Evolutionary conservation across 1,284 basidiomycete species (phyloP), one percentile per base, ranked within the genome.

Genomic region (Cryptococcus neoformans): DNA sequence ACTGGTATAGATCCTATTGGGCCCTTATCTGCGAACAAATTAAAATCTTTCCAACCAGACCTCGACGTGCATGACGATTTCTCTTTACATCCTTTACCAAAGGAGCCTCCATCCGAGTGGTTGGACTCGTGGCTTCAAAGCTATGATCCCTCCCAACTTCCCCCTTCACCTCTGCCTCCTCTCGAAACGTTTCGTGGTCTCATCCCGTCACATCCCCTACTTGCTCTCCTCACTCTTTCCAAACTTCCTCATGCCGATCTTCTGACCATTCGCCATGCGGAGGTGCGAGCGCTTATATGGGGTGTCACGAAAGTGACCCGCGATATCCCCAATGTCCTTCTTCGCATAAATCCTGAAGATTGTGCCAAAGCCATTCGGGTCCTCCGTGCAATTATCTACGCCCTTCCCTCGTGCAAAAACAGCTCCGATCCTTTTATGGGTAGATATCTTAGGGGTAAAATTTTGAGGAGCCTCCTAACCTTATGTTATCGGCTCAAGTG

Each of bases 231-330:
- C 7, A 61, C 56, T 14, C 52, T 69, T 9, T 48, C 45, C 37
- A 62, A 64, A 46, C 58, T 63, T 54, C 56, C 62, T 39, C 60
- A 59, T 36, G 48, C 44, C 46, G 64, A 65, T 54, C 58, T 65
- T 52, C 34, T 37, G 4, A 83, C 83, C 0, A 80, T 61, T n/a
- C 28, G 49, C 41, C 59, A 61, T 47, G 28, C 42, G n/a, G 59
- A 61, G 44, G 16, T 58, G 7, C 9, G 51, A 4, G 12, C 37
- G 8, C 16, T 61, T 6, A 52, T 61, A 28, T 45, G 49, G 16
- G 36, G 59, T 3, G 38, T 36, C 3, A 49, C 14, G 9, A 38
- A 36, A 11, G 56, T 56, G 6, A 34, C 52, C 8, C 35, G 51
- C 4, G 50, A 53, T 2, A 49, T 44, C 4, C 59, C 56, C 16